Conservation (phyloP, 495 filamentous ascomycete species). For the Staphylotrichum longicolle region DNA sequence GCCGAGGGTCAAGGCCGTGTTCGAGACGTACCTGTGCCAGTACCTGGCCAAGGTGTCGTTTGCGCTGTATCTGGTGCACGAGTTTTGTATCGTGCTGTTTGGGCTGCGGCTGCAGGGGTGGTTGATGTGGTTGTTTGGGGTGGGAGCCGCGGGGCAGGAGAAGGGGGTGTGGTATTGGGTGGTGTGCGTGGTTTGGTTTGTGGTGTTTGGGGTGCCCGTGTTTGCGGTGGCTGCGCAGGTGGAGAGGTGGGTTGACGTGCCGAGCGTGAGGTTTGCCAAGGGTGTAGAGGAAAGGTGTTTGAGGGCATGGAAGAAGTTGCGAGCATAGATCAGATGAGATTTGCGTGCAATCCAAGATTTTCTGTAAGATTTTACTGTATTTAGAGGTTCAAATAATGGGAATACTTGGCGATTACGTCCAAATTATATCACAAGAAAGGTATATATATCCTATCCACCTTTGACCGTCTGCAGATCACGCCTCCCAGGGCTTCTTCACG, state of each 20-base stretch:
- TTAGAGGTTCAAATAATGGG: too few relatives aligned
- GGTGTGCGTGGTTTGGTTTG: conserved; percentile 1
- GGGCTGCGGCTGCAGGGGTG: not conserved
- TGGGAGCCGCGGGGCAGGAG: not conserved
- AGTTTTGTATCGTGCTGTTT: conserved; percentile 10
- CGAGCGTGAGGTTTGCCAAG: conserved; percentile 13
- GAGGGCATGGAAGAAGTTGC: not conserved
- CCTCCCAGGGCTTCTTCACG: conserved; percentile 8
- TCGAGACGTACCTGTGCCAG: conserved; percentile 16
- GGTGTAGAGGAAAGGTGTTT: conserved; percentile 6
- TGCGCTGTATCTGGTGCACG: conserved; percentile 16
- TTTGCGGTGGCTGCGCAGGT: conserved; percentile 11
- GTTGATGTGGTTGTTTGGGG: not conserved
- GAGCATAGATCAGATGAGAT: too few relatives aligned
- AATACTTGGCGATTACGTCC: too few relatives aligned
- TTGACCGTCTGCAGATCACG: not conserved
- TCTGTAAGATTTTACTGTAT: too few relatives aligned
- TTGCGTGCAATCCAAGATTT: too few relatives aligned
- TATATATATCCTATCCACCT: too few relatives aligned
- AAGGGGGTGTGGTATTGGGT: not conserved
- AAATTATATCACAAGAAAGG: too few relatives aligned
- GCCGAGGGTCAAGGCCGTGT: not conserved
- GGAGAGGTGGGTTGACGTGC: conserved; percentile 10
- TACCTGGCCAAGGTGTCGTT: conserved; percentile 21
- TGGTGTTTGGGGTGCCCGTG: not conserved